phyloP scores from a whole-genome alignment of 306 rosid genomes.

The Cucurbita maxima region DNA sequence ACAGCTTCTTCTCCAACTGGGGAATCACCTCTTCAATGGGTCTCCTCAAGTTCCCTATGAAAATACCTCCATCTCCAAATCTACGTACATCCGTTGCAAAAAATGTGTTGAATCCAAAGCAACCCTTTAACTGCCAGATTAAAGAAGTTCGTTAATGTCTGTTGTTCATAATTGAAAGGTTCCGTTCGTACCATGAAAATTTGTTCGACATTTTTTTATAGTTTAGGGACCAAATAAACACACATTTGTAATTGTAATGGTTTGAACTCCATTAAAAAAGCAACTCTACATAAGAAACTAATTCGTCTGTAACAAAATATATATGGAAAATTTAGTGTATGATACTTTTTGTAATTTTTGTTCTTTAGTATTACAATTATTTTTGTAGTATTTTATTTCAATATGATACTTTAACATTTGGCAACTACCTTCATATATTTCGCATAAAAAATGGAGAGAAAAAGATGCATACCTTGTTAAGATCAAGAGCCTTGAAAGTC shows the following conservation, averaged over 20 bases:
- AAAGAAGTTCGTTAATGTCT: slow-evolving; percentile 3
- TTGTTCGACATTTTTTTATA: no score
- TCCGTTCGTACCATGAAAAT: no score
- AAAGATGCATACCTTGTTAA: slow-evolving; percentile 39
- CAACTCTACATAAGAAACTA: no score
- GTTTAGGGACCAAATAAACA: no score
- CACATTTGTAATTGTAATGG: no score
- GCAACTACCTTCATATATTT: not conserved
- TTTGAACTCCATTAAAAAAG: no score
- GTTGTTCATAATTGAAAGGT: not conserved
- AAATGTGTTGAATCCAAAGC: slow-evolving; percentile 81
- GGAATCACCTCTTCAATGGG: slow-evolving; percentile 85
- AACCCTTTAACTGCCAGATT: slow-evolving; percentile 50
- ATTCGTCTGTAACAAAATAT: no score
- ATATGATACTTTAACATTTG: not conserved
- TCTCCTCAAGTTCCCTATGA: slow-evolving; percentile 73
- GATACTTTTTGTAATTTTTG: no score
- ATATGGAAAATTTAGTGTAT: no score
- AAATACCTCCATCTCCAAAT: slow-evolving; percentile 93
- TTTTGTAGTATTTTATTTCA: not conserved
- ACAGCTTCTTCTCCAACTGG: slow-evolving; percentile 65
- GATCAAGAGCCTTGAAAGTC: slow-evolving; percentile 67
- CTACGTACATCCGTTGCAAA: slow-evolving; percentile 85
- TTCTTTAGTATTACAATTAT: not conserved
- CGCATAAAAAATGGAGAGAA: not conserved